Conservation (phyloP, 768 basidiomycete genomes). For the Suillus plorans region DNA sequence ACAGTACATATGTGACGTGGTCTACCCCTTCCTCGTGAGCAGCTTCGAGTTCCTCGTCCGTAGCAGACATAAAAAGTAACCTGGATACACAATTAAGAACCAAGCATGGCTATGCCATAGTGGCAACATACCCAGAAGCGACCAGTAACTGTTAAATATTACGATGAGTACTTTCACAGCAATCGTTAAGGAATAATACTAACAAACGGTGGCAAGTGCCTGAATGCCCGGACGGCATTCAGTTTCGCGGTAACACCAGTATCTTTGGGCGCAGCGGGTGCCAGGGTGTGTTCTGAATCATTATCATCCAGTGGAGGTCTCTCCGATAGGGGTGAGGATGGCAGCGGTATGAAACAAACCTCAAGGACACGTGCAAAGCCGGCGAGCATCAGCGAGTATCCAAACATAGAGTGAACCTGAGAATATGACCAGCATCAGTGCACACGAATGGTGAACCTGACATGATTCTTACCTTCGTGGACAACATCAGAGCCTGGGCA, state of each 20-base stretch:
- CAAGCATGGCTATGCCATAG: neutral
- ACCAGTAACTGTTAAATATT: slow-evolving; percentile 55
- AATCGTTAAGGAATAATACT: slow-evolving; percentile 32
- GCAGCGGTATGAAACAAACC: slow-evolving; percentile 69
- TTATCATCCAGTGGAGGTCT: slow-evolving; percentile 41
- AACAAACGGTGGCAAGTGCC: slow-evolving; percentile 88
- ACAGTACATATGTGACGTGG: slow-evolving; percentile 86
- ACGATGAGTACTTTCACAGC: slow-evolving; percentile 8
- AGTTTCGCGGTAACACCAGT: slow-evolving; percentile 18
- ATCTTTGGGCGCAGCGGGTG: slow-evolving; percentile 32
- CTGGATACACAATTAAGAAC: slow-evolving; percentile 33
- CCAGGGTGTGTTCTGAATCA: slow-evolving; percentile 67
- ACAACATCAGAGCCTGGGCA: slow-evolving; percentile 79
- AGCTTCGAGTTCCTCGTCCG: slow-evolving; percentile 83
- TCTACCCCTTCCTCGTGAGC: slow-evolving; percentile 78
- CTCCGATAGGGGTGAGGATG: slow-evolving; percentile 26
- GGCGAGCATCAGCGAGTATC: slow-evolving; percentile 82
- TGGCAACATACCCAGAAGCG: slow-evolving; percentile 57
- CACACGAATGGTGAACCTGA: neutral
- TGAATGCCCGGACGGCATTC: slow-evolving; percentile 61
- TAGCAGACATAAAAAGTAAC: slow-evolving; percentile 88
- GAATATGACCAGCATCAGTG: slow-evolving; percentile 1
- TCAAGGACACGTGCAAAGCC: slow-evolving; percentile 80
- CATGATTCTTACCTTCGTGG: slow-evolving; percentile 59
- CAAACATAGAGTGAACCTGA: slow-evolving; percentile 82